Evolutionary conservation across 2,329 filamentous ascomycete species (phyloP).

Genomic region (Penicillium concentricum): DNA sequence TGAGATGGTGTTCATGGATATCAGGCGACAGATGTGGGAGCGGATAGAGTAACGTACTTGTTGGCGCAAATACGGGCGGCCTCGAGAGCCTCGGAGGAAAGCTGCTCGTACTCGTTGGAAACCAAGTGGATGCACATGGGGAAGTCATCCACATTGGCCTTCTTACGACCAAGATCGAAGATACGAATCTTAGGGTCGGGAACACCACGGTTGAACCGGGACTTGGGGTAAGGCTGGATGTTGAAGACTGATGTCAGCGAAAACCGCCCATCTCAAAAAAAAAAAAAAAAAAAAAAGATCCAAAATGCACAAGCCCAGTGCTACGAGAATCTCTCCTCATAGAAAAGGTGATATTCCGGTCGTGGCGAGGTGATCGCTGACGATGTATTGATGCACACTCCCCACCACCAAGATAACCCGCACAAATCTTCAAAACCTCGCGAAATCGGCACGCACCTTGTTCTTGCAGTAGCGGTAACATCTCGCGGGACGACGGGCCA

Average conservation of each 20-base stretch:
- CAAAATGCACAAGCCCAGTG: not conserved
- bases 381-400: constrained; percentile 9
- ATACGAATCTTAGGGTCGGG: constrained; percentile 80
- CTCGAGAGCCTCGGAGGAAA: constrained; percentile 99
- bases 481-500: constrained; percentile 98
- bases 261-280: constrained; percentile 5
- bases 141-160: constrained; percentile 98
- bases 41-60: constrained; percentile 64
- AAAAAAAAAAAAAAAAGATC: constrained; percentile 9
- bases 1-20: constrained; percentile 2
- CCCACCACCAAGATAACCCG: constrained; percentile 35
- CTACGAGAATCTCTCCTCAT: not conserved
- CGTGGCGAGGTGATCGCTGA: constrained; percentile 4
- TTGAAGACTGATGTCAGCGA: constrained; percentile 23
- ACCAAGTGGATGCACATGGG: constrained; percentile 98
- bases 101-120: constrained; percentile 99
- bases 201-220: constrained; percentile 99
- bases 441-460: constrained; percentile 69
- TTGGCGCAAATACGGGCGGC: constrained; percentile 99
- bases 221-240: constrained; percentile 91
- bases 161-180: constrained; percentile 99
- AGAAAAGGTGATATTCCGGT: not conserved
- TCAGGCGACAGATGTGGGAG: not conserved
- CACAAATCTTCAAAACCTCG: constrained; percentile 22
- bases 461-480: constrained; percentile 99